These are phyloP conservation scores for Epichloe gansuensis DNA, from an alignment of 2,329 filamentous ascomycete species.

Conservation along the genomic window DNA sequence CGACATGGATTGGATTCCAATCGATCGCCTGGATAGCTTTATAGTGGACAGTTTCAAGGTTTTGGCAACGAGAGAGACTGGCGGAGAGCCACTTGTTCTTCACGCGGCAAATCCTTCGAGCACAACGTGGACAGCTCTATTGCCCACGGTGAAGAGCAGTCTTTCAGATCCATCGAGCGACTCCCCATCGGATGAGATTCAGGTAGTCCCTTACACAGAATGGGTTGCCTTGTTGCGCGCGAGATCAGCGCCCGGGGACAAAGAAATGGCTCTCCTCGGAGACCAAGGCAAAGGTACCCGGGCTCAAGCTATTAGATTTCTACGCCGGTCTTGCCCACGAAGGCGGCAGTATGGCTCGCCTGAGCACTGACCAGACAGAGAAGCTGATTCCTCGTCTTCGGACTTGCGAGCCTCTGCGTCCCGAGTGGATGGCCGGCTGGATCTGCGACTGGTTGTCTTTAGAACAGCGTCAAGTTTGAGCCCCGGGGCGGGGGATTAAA, in stretches of 20 bases:
- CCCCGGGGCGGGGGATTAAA: too few relatives aligned
- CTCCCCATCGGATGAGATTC: background rate
- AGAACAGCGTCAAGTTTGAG: background rate
- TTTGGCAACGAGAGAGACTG: background rate
- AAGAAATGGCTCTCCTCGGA: background rate
- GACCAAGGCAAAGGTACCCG: background rate
- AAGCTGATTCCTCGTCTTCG: background rate
- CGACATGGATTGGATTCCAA: constrained; percentile 7
- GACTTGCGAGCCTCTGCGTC: background rate
- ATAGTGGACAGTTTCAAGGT: background rate
- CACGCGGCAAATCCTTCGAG: constrained; percentile 4
- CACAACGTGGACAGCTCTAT: constrained; percentile 2
- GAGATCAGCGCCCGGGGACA: background rate
- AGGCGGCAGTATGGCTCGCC: background rate
- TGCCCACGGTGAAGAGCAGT: background rate
- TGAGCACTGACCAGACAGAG: background rate
- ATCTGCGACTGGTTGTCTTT: background rate
- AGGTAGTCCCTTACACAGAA: background rate
- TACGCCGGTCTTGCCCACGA: background rate
- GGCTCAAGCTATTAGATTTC: constrained; percentile 6
- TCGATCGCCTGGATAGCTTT: constrained; percentile 1
- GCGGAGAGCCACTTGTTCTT: background rate
- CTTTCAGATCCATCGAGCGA: background rate
- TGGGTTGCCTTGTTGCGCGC: constrained; percentile 1
- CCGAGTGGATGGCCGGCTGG: constrained; percentile 7